Percentiles rank a stretch among this genome's conserved stretches.
Conservation (phyloP, 2,329 filamentous ascomycete species). For the Talaromyces sp. region DNA sequence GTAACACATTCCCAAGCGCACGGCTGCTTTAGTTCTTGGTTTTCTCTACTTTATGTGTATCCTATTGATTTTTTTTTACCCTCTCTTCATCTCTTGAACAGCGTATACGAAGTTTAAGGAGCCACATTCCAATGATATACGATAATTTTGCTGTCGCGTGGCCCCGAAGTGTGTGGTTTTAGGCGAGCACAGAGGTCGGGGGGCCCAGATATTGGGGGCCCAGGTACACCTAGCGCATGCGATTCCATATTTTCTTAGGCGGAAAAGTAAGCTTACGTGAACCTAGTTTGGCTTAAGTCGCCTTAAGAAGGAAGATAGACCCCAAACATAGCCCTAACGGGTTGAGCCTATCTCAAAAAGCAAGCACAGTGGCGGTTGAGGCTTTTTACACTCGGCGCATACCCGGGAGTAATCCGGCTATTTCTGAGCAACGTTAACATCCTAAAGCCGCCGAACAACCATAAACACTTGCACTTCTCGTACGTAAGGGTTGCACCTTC, state of each 20-base stretch:
- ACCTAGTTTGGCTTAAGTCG: background rate
- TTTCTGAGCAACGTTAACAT: background rate
- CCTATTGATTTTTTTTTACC: too few species aligned
- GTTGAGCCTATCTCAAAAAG: background rate
- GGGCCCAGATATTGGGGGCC: background rate
- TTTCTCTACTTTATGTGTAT: background rate
- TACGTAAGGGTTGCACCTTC: background rate
- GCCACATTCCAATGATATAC: background rate
- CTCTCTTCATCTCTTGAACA: background rate
- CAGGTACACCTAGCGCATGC: background rate
- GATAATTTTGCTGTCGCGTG: background rate
- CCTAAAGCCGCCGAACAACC: background rate
- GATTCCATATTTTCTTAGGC: background rate
- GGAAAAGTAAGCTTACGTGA: background rate
- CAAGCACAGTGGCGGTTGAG: background rate
- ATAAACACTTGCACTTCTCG: background rate
- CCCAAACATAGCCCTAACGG: background rate
- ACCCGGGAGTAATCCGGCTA: background rate
- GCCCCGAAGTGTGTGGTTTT: background rate
- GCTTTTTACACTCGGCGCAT: background rate
- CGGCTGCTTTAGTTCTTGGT: background rate
- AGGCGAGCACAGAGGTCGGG: background rate
- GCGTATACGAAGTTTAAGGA: background rate
- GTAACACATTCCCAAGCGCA: background rate
- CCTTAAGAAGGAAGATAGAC: background rate